These are phyloP conservation scores for Chamaecrista fasciculata DNA, from an alignment of 306 rosid genomes.

Conservation along the genomic window DNA sequence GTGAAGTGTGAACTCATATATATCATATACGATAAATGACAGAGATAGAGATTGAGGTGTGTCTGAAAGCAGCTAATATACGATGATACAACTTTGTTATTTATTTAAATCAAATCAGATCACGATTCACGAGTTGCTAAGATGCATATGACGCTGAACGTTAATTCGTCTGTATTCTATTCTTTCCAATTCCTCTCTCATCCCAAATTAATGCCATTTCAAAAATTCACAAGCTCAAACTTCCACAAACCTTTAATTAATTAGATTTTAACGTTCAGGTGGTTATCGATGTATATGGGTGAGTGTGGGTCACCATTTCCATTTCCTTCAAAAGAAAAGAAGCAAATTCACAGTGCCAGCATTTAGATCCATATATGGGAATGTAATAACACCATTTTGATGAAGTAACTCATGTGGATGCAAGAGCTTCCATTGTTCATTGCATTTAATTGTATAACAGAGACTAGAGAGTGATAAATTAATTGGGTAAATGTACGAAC, in stretches of 20 bases:
- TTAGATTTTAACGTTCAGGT: too few relatives aligned
- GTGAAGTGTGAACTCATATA: too few relatives aligned
- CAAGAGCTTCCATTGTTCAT: not conserved
- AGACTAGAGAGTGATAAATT: not conserved
- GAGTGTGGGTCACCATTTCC: not conserved
- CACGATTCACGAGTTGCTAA: slow-evolving; percentile 40
- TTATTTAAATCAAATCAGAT: not conserved
- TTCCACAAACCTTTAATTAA: not conserved
- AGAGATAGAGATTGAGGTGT: not conserved
- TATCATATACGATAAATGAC: not conserved
- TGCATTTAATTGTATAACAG: not conserved
- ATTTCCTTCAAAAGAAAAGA: not conserved
- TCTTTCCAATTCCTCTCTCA: not conserved
- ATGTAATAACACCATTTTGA: not conserved
- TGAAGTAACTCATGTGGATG: not conserved
- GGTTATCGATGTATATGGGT: not conserved
- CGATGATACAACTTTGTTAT: not conserved
- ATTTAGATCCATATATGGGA: not conserved
- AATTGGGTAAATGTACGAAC: not conserved
- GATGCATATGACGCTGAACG: slow-evolving; percentile 34
- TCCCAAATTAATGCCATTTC: not conserved
- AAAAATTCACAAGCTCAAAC: slow-evolving; percentile 15
- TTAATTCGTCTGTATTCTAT: slow-evolving; percentile 42
- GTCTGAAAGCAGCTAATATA: not conserved
- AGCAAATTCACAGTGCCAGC: slow-evolving; percentile 1